These are phyloP conservation scores for Calophaca sinica DNA, from an alignment of 306 rosid genomes.

Conservation along the genomic window DNA sequence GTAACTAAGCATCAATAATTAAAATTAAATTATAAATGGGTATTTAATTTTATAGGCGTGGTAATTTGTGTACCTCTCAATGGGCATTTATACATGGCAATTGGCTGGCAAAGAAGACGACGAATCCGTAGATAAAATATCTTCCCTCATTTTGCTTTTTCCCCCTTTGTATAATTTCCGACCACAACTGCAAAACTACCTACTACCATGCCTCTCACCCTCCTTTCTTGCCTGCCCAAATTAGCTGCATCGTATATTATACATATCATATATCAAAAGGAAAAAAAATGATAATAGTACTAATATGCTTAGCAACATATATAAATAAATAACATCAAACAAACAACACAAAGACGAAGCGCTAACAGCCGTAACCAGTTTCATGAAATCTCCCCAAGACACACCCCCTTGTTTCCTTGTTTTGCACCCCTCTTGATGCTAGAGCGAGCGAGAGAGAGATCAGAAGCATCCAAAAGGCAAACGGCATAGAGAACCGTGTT, in stretches of 20 bases:
- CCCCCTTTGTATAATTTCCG: slow-evolving; percentile 1
- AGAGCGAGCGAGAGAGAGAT: background rate
- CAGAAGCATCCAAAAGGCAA: slow-evolving; percentile 75
- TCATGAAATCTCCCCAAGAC: slow-evolving; percentile 44
- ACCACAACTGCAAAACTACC: slow-evolving; percentile 29
- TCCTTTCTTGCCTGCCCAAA: background rate
- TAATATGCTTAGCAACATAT: slow-evolving; percentile 21
- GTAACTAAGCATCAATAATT: too few species aligned
- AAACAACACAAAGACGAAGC: slow-evolving; percentile 59
- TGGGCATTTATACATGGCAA: too few species aligned
- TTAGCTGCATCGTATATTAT: slow-evolving; percentile 9
- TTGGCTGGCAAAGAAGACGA: background rate
- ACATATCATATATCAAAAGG: background rate
- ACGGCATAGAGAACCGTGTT: slow-evolving; percentile 77
- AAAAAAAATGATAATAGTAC: background rate
- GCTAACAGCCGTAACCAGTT: slow-evolving; percentile 60
- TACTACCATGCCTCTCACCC: background rate
- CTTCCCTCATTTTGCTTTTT: background rate
- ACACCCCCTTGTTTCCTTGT: slow-evolving; percentile 40
- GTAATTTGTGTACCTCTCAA: too few species aligned
- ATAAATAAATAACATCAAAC: slow-evolving; percentile 55
- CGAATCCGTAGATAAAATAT: slow-evolving; percentile 2
- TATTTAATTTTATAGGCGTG: too few species aligned
- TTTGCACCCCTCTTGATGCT: slow-evolving; percentile 38
- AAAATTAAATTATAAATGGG: too few species aligned